Evolutionary conservation across 306 rosid species (phyloP).

Genomic region (Cucumis melo): DNA sequence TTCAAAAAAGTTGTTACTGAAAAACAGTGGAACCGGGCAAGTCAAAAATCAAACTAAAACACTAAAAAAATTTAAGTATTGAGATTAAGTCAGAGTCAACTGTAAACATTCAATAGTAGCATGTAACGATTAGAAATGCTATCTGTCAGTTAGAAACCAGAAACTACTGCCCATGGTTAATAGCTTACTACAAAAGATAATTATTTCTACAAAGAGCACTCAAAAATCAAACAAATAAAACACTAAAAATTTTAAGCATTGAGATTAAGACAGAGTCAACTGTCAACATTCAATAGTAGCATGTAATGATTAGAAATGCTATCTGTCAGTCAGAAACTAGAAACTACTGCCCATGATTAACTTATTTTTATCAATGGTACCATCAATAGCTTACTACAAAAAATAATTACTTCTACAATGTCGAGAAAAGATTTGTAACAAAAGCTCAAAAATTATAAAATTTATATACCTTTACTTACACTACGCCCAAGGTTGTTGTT

Average conservation of each 20-base stretch:
- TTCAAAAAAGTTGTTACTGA: not conserved
- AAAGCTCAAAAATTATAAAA: slow-evolving; percentile 1
- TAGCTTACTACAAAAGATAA: not conserved
- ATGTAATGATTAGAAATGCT: not conserved
- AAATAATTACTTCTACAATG: not conserved
- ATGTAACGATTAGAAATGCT: not conserved
- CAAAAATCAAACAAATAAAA: too few relatives aligned
- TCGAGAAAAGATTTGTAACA: not conserved
- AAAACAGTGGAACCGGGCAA: not conserved
- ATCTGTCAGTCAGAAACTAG: not conserved
- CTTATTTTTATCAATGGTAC: not conserved
- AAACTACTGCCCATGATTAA: not conserved
- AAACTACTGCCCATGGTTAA: not conserved
- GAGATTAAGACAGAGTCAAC: not conserved
- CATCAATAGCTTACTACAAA: not conserved
- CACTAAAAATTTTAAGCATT: too few relatives aligned
- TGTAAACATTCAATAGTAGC: not conserved
- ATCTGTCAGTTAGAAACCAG: not conserved
- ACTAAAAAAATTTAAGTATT: not conserved
- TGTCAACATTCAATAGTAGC: not conserved
- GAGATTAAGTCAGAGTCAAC: not conserved
- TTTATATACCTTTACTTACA: slow-evolving; percentile 82
- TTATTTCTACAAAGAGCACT: not conserved
- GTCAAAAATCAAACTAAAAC: not conserved
- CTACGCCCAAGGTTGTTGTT: slow-evolving; percentile 99